Conservation (phyloP, 2,329 filamentous ascomycete species). For the Aspergillus sp. region DNA sequence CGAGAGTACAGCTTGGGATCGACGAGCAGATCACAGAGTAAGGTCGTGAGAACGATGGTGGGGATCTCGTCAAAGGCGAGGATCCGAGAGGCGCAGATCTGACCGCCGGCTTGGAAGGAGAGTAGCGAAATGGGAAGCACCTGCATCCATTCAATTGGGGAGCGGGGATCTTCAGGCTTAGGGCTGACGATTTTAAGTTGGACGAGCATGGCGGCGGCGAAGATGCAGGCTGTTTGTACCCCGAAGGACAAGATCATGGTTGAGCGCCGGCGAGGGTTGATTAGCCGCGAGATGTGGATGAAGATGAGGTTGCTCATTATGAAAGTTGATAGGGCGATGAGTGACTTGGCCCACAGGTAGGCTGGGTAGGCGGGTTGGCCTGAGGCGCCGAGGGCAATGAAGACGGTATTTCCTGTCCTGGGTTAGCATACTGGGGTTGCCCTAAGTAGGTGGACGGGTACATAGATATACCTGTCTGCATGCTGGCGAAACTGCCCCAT, state of each 20-base stretch:
- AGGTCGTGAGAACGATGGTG: slow-evolving; percentile 42
- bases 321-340: slow-evolving; percentile 41
- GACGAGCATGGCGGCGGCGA: slow-evolving; percentile 37
- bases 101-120: slow-evolving; percentile 42
- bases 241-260: slow-evolving; percentile 41
- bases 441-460: neutral
- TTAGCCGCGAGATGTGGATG: slow-evolving; percentile 32
- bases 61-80: slow-evolving; percentile 41
- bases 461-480: slow-evolving; percentile 40
- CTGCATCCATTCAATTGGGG: slow-evolving; percentile 37
- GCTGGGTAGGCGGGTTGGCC: slow-evolving; percentile 40
- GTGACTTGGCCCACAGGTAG: slow-evolving; percentile 44
- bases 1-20: slow-evolving; percentile 30
- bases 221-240: slow-evolving; percentile 36
- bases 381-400: slow-evolving; percentile 43
- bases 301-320: slow-evolving; percentile 42
- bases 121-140: slow-evolving; percentile 39
- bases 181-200: slow-evolving; percentile 33
- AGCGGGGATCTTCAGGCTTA: slow-evolving; percentile 27
- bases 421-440: neutral
- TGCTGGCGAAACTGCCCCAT: slow-evolving; percentile 44
- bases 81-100: slow-evolving; percentile 39
- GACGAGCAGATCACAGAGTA: slow-evolving; percentile 41
- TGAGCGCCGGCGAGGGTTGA: slow-evolving; percentile 35
- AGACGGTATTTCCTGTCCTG: slow-evolving; percentile 42